Conservation (phyloP, 768 basidiomycete species). For the Russula virescens region DNA sequence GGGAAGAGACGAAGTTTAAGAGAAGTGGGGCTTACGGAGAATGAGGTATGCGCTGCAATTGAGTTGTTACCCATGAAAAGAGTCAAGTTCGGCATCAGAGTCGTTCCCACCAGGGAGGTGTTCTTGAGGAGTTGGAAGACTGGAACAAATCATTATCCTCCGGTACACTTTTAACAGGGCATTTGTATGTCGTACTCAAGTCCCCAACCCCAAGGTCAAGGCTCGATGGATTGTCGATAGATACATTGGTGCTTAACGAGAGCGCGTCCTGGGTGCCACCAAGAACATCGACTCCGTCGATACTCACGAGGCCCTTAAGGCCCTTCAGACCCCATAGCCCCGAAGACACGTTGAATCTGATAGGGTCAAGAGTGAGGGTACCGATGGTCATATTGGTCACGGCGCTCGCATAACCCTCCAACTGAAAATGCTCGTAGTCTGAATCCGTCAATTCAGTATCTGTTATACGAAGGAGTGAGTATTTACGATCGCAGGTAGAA, state of each 20-base stretch:
- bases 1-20: background rate
- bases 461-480: constrained; percentile 25
- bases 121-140: constrained; percentile 53
- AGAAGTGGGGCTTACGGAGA: constrained; percentile 33
- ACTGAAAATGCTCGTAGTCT: constrained; percentile 44
- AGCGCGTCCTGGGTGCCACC: constrained; percentile 59
- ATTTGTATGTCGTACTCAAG: constrained; percentile 44
- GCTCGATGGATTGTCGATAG: constrained; percentile 64
- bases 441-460: constrained; percentile 53
- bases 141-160: constrained; percentile 25
- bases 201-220: constrained; percentile 58
- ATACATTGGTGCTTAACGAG: constrained; percentile 52
- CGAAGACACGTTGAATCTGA: constrained; percentile 65
- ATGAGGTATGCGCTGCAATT: constrained; percentile 43
- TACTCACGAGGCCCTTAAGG: constrained; percentile 48
- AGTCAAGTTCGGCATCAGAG: constrained; percentile 53
- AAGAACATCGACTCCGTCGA: constrained; percentile 56
- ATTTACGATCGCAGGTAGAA: background rate
- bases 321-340: constrained; percentile 55
- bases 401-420: constrained; percentile 55
- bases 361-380: constrained; percentile 60
- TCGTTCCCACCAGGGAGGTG: constrained; percentile 51
- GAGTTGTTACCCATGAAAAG: constrained; percentile 57
- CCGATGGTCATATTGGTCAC: constrained; percentile 59
- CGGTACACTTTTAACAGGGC: background rate